These are phyloP conservation scores for Coelastrella sp. DNA, from an alignment of 139 green algal species.

Conservation along the genomic window DNA sequence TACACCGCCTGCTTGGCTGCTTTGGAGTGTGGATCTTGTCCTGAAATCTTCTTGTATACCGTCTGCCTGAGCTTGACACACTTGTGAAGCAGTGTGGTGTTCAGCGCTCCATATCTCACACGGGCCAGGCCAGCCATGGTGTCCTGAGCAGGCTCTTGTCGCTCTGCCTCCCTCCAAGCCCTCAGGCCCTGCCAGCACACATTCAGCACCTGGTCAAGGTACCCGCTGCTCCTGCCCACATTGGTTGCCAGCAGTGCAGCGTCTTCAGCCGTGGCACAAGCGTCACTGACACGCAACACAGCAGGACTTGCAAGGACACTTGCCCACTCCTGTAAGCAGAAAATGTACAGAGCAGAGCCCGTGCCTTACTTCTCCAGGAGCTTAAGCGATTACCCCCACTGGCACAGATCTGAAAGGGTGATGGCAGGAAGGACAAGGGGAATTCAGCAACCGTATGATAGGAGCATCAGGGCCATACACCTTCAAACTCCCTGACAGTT, in stretches of 20 bases:
- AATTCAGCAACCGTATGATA: too few species aligned
- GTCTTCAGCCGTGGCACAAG: constrained; percentile 62
- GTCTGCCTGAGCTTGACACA: constrained; percentile 10
- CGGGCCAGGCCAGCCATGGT: neutral
- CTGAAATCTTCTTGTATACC: constrained; percentile 31
- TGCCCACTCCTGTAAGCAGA: constrained; percentile 40
- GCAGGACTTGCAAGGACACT: constrained; percentile 46
- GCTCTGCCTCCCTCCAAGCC: neutral
- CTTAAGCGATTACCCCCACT: too few species aligned
- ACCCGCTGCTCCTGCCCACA: neutral
- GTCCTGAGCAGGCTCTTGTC: neutral
- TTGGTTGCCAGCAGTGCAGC: constrained; percentile 43
- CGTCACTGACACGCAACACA: constrained; percentile 51
- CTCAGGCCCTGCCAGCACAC: constrained; percentile 13
- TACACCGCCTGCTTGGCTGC: constrained; percentile 35
- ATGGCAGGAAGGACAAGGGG: too few species aligned
- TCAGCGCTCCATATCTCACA: neutral
- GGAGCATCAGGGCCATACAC: too few species aligned
- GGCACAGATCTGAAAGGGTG: too few species aligned
- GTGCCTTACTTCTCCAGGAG: neutral
- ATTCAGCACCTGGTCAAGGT: neutral
- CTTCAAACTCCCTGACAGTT: neutral
- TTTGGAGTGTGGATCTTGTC: neutral
- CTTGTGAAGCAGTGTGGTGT: constrained; percentile 18
- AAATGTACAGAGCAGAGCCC: neutral